Evolutionary conservation across 2,329 filamentous ascomycete species (phyloP), one percentile per base, ranked within the genome.

Genomic region (Lasiodiplodia gonubiensis): DNA sequence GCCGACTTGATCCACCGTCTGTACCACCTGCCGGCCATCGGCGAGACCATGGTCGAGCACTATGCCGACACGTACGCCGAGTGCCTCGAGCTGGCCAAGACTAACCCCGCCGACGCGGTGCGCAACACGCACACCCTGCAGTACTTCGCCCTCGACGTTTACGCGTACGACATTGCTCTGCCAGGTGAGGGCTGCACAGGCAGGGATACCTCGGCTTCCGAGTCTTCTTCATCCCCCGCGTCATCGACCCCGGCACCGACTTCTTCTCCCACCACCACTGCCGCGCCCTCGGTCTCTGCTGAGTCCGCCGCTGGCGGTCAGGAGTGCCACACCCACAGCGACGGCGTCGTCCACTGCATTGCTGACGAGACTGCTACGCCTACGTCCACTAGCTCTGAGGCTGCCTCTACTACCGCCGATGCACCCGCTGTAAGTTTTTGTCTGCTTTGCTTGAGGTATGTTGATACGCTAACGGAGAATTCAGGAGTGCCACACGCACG

Each of bases 111-210:
- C 30, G 80, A 84, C 2, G 78, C 84, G 5, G 84, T 81, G 3
- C 79, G 83, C 33, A 89, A 92, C 77, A 88, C 85, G 37, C 84
- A 90, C 70, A 83, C 85, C 0, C 80, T 92, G 51, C 87, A 90
- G 77, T 90, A 89, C 76, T 92, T 92, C 74, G 89, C 90, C 4
- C 83, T 90, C 7, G 88, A 91, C 68, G 87, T 82, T 1, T 92
- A 89, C 75, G 89, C 88, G 0, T 87, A 85, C 70, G 89, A 91
- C 68, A 83, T 91, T 71, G 86, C 86, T 8, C 80, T 86, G 5
- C 89, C 89, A 0, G 88, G 89, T 0, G 81, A 84, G 33, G 89
- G 89, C 0, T 91, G 89, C 74, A 75, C 84, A 0, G 88, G 88
- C 3, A 80, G 80, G 54, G 60, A 35, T 10, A 18, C 64, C 4